These are phyloP conservation scores for Capsaspora owczarzaki DNA, from an alignment of 78 protist genomes.

Conservation along the genomic window DNA sequence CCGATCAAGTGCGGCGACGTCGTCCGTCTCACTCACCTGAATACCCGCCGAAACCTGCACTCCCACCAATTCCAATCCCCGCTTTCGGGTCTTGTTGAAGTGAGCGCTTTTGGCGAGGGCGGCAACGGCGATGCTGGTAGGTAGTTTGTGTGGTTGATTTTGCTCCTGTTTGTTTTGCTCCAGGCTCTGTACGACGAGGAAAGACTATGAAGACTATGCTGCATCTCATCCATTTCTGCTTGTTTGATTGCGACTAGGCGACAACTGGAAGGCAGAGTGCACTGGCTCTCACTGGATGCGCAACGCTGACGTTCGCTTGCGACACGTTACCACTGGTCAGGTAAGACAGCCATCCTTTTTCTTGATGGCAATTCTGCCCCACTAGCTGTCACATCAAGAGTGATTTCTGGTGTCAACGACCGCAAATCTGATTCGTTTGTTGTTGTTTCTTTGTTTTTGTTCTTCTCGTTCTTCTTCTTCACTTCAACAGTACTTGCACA, in stretches of 20 bases:
- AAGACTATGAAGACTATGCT: too few relatives aligned
- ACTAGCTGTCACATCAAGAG: too few relatives aligned
- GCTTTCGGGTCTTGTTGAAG: slow-evolving; percentile 18
- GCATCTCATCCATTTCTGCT: background rate
- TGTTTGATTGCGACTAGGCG: background rate
- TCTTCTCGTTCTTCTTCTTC: too few relatives aligned
- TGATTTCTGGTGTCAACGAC: too few relatives aligned
- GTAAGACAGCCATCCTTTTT: too few relatives aligned
- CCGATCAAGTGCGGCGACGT: background rate
- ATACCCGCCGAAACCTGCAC: slow-evolving; percentile 15
- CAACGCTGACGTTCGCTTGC: background rate
- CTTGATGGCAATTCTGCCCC: too few relatives aligned
- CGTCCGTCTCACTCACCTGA: slow-evolving; percentile 6
- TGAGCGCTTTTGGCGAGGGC: slow-evolving; percentile 17
- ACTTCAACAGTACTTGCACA: background rate
- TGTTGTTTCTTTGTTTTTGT: too few relatives aligned
- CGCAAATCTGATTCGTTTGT: too few relatives aligned
- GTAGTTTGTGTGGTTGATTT: too few relatives aligned
- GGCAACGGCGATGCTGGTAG: slow-evolving; percentile 24
- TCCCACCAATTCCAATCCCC: slow-evolving; percentile 30
- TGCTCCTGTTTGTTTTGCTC: too few relatives aligned
- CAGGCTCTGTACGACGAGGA: too few relatives aligned
- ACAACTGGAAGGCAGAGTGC: slow-evolving; percentile 19
- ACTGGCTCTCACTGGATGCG: background rate
- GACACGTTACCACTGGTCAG: background rate